These are phyloP conservation scores for Atkinsonella hypoxylon DNA, from an alignment of 2,329 filamentous ascomycete species.

Conservation along the genomic window DNA sequence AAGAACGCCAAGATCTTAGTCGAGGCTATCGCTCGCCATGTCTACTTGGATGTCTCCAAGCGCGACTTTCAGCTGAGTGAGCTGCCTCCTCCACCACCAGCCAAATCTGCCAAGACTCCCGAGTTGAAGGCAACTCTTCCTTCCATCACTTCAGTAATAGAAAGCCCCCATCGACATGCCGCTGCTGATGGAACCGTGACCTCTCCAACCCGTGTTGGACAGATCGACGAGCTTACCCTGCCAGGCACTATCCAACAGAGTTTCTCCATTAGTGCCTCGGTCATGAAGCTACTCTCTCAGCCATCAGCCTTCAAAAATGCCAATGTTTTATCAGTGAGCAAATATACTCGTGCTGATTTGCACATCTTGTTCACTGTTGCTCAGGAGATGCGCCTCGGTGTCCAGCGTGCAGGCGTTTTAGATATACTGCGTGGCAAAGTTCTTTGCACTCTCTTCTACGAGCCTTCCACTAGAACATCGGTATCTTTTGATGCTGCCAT, in stretches of 20 bases:
- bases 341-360: constrained; percentile 78
- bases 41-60: constrained; percentile 68
- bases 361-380: constrained; percentile 93
- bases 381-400: constrained; percentile 92
- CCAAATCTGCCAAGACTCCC: constrained; percentile 47
- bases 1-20: constrained; percentile 98
- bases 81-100: constrained; percentile 59
- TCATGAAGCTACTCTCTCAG: constrained; percentile 62
- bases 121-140: constrained; percentile 38
- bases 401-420: constrained; percentile 82
- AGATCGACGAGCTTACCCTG: constrained; percentile 33
- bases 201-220: constrained; percentile 13
- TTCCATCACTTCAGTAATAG: constrained; percentile 22
- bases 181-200: constrained; percentile 14
- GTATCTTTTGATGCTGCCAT: constrained; percentile 95
- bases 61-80: constrained; percentile 91
- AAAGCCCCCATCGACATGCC: constrained; percentile 23
- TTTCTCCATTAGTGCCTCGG: constrained; percentile 43
- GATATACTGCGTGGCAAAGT: constrained; percentile 78
- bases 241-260: constrained; percentile 38
- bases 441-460: constrained; percentile 90
- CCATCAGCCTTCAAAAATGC: constrained; percentile 77
- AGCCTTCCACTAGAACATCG: constrained; percentile 91
- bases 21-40: constrained; percentile 84
- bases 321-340: constrained; percentile 83